These are phyloP conservation scores for Scheffersomyces illinoinensis DNA, from an alignment of 1,139 yeast species.

Conservation along the genomic window DNA sequence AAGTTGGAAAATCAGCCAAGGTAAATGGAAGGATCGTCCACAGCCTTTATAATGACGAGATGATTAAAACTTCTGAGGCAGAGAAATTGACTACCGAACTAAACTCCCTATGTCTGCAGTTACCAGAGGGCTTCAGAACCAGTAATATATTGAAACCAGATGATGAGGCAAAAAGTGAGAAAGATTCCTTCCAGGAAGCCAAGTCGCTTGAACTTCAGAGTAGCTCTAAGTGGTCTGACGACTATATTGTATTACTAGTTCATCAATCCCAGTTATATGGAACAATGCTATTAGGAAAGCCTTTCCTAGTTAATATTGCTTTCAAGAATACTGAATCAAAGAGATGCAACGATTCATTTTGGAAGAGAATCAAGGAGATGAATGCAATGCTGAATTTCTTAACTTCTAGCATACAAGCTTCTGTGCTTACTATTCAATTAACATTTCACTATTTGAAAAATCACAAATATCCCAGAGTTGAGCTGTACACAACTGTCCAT, in stretches of 20 bases:
- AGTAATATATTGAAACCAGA: not conserved
- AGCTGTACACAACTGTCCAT: slow-evolving; percentile 12
- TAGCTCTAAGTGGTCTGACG: slow-evolving; percentile 6
- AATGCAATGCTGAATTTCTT: not conserved
- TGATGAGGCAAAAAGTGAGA: not conserved
- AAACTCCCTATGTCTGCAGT: slow-evolving; percentile 33
- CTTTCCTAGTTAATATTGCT: slow-evolving; percentile 41
- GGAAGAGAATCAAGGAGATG: not conserved
- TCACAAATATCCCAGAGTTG: slow-evolving; percentile 10
- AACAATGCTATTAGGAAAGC: slow-evolving; percentile 43
- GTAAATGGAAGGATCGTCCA: slow-evolving; percentile 36
- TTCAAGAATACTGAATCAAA: slow-evolving; percentile 6
- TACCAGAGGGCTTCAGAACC: slow-evolving; percentile 21
- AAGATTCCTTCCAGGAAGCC: not conserved
- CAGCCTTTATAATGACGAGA: slow-evolving; percentile 34
- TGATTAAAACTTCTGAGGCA: slow-evolving; percentile 33
- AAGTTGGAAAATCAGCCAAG: slow-evolving; percentile 13
- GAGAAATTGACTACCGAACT: slow-evolving; percentile 38
- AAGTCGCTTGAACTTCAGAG: not conserved
- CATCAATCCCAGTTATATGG: slow-evolving; percentile 44
- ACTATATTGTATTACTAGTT: slow-evolving; percentile 26
- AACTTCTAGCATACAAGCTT: slow-evolving; percentile 11
- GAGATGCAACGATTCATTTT: slow-evolving; percentile 5
- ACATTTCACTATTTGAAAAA: slow-evolving; percentile 13
- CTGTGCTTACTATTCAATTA: slow-evolving; percentile 15